Evolutionary conservation across 441 rosid species (phyloP).

Genomic region (Pelargonium myrrhifolium): DNA sequence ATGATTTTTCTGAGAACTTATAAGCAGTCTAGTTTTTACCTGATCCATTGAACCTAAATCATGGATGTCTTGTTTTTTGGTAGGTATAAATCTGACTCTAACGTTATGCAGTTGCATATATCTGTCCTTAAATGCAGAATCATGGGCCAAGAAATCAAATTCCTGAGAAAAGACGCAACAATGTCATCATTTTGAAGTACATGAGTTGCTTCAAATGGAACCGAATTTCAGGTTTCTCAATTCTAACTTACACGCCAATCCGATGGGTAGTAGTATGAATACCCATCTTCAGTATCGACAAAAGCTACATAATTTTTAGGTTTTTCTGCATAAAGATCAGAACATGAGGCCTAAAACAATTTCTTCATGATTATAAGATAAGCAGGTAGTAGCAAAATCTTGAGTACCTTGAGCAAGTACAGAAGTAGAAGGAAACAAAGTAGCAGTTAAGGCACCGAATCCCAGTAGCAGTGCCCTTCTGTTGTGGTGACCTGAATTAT

Average conservation of each 20-base stretch:
- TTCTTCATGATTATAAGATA: neutral
- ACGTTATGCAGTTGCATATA: constrained; percentile 62
- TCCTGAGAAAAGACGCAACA: constrained; percentile 33
- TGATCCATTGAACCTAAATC: constrained; percentile 76
- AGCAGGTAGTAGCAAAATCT: too few species aligned
- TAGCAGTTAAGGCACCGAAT: constrained; percentile 45
- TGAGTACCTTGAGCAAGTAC: constrained; percentile 66
- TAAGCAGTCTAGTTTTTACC: constrained; percentile 24
- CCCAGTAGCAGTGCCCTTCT: constrained; percentile 60
- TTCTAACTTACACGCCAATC: constrained; percentile 74
- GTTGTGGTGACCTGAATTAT: constrained; percentile 37
- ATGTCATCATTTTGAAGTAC: neutral
- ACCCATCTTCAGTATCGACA: constrained; percentile 65
- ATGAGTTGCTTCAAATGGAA: neutral
- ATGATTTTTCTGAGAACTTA: neutral
- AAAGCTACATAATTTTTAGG: constrained; percentile 57
- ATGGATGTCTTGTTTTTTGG: constrained; percentile 52
- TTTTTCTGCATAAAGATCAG: constrained; percentile 34
- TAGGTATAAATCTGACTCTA: constrained; percentile 82
- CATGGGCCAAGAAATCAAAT: constrained; percentile 80
- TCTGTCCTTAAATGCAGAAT: constrained; percentile 87
- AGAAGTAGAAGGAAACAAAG: constrained; percentile 36
- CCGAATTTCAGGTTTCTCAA: constrained; percentile 1
- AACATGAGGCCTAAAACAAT: neutral
- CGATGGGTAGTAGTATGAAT: constrained; percentile 76